Percentiles rank a stretch among this genome's conserved stretches.
These are phyloP conservation scores for Fraxinus excelsior DNA, from an alignment of 257 asterid species.

Conservation along the genomic window DNA sequence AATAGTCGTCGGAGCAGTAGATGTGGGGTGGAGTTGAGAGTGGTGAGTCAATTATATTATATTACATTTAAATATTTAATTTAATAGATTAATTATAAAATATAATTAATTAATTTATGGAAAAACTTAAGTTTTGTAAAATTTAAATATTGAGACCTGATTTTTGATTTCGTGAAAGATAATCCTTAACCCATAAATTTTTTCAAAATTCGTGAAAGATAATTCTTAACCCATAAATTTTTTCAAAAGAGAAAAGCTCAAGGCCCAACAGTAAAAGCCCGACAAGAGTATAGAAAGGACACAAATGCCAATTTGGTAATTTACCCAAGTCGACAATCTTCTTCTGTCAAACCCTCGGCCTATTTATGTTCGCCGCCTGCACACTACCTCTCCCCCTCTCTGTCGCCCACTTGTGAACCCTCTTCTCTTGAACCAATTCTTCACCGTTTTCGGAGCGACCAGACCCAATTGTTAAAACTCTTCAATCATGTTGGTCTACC, in stretches of 20 bases:
- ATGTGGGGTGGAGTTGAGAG: too few species aligned
- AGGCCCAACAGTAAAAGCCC: background rate
- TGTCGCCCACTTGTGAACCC: background rate
- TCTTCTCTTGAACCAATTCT: background rate
- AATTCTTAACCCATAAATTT: too few species aligned
- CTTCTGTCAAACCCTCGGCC: background rate
- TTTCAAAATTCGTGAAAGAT: too few species aligned
- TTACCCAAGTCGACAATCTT: background rate
- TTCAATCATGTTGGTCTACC: slow-evolving; percentile 62
- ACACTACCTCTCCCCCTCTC: background rate
- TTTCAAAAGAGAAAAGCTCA: background rate
- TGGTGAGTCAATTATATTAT: too few species aligned
- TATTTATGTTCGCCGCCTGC: background rate
- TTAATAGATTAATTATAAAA: too few species aligned
- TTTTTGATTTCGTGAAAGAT: too few species aligned
- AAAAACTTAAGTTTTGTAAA: too few species aligned
- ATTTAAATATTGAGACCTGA: too few species aligned
- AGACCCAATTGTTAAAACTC: background rate
- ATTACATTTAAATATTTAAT: too few species aligned
- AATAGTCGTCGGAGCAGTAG: too few species aligned
- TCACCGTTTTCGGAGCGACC: background rate
- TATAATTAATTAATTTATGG: too few species aligned
- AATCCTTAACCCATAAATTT: too few species aligned
- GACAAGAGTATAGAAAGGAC: background rate
- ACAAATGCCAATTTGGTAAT: background rate